Conservation (phyloP, 305 asterid species). For the Fraxinus sp. region DNA sequence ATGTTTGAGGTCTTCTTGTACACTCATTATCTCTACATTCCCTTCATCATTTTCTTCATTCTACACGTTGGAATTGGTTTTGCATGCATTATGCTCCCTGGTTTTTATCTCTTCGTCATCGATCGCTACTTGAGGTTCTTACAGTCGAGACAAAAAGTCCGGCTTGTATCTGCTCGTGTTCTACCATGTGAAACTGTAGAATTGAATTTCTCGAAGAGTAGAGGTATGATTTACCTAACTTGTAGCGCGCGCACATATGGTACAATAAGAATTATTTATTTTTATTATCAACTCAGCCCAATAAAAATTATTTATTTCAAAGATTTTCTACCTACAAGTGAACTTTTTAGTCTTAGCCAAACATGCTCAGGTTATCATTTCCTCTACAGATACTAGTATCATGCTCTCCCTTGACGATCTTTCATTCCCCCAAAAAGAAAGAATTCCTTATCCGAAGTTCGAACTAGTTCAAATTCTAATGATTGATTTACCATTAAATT, state of each 20-base stretch:
- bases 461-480: not conserved
- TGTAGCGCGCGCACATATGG: not conserved
- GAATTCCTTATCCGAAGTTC: not conserved
- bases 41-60: slow-evolving; percentile 71
- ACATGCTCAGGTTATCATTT: not conserved
- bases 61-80: slow-evolving; percentile 77
- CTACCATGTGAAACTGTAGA: slow-evolving; percentile 66
- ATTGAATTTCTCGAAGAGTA: slow-evolving; percentile 77
- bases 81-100: slow-evolving; percentile 88
- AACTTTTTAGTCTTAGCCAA: not conserved
- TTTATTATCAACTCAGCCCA: too few species aligned
- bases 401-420: not conserved
- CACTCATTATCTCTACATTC: slow-evolving; percentile 81
- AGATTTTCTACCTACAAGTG: not conserved
- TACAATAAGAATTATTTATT: too few species aligned
- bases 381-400: not conserved
- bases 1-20: slow-evolving; percentile 79
- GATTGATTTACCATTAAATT: not conserved
- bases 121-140: slow-evolving; percentile 82
- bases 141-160: slow-evolving; percentile 62
- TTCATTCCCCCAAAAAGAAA: not conserved
- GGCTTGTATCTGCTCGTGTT: slow-evolving; percentile 60
- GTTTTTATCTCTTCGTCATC: slow-evolving; percentile 70
- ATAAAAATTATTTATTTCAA: too few species aligned
- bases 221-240: slow-evolving; percentile 34